Base-by-base conservation (phyloP, 441 rosid genomes). In the California macrophylla region DNA sequence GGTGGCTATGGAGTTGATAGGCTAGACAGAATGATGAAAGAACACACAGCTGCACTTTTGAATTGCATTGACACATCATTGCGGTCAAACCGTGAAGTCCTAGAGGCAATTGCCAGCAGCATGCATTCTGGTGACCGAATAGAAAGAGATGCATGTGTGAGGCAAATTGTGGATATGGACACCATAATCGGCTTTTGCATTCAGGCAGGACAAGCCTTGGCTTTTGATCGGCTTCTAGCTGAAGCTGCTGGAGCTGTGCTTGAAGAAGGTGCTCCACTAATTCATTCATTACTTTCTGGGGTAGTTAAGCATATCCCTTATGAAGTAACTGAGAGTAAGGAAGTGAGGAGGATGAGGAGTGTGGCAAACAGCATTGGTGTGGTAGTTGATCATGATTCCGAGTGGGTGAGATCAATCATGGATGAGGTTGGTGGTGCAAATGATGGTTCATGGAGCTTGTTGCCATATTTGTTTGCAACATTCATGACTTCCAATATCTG, bases 1-100 rank as follows among this genome's bases (percentile, higher is more conserved):
- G 98, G 99, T 66, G 91, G 93, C 72, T 95, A 92, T 76, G 99
- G 99, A 69, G 96, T 92, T 64, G 98, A 92, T 79, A 85, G 88
- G 72, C 82, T 95, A 29, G 97, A 95, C 77, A 84, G 81, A 81
- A 87, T 92, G 97, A 87, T 95, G 97, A 95, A 87, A 80, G 99
- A 92, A 66, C 99, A 95, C 78, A 86, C 89, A 42, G 93, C 96
- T 52, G 98, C 97, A 42, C 89, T 95, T 50, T 86, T 95, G 79
- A 95, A 95, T 74, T 95, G 99, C 77, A 85, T 95, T 36, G 98
- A 90, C 83, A 89, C 99, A 20, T 86, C 99, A 61, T 74, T 95
- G 78, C 86, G 91, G 76, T 86, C 95, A 71, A 95, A 92, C 76
- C 91, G 90, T 73, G 98, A 92, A 80, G 72, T 88, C 69, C 78